phyloP scores from a whole-genome alignment of 2,329 filamentous ascomycete genomes.

The Grosmannia serpens region DNA sequence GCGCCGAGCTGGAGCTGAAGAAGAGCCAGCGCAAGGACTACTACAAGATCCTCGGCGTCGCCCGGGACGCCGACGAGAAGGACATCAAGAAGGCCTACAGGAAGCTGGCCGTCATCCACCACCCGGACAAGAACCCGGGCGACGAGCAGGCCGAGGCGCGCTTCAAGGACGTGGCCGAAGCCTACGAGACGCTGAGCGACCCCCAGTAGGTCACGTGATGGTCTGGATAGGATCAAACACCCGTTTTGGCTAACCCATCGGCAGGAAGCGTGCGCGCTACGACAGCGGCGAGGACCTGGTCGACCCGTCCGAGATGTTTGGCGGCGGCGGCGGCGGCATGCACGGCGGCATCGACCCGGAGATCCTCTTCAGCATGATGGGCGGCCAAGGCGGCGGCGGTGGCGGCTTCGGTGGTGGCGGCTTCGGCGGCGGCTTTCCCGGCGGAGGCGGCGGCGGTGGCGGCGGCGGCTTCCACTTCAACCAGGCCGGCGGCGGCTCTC shows the following conservation, averaged over 20 bases:
- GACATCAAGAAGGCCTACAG: constrained; percentile 97
- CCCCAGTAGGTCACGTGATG: constrained; percentile 55
- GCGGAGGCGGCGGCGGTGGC: constrained; percentile 35
- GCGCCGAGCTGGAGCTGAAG: constrained; percentile 90
- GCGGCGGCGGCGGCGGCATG: constrained; percentile 53
- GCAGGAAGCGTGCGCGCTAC: constrained; percentile 75
- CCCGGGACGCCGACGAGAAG: constrained; percentile 72
- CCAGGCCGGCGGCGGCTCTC: constrained; percentile 24
- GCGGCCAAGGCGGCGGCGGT: constrained; percentile 45
- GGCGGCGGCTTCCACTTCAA: constrained; percentile 46
- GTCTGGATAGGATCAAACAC: background rate
- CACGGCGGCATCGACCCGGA: constrained; percentile 60
- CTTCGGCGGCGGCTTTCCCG: constrained; percentile 32
- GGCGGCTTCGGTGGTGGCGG: constrained; percentile 36
- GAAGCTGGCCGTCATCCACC: constrained; percentile 84
- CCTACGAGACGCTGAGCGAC: constrained; percentile 91
- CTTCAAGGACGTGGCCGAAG: constrained; percentile 97
- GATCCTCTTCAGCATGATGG: constrained; percentile 78
- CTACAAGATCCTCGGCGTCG: constrained; percentile 88
- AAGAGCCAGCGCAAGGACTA: constrained; percentile 97
- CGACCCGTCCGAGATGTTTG: constrained; percentile 79
- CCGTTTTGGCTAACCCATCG: constrained; percentile 16
- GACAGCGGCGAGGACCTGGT: constrained; percentile 88
- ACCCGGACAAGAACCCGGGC: constrained; percentile 94
- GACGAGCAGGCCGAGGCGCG: constrained; percentile 74